These are phyloP conservation scores for Atkinsonella hypoxylon DNA, from an alignment of 2,329 filamentous ascomycete genomes.

Conservation along the genomic window DNA sequence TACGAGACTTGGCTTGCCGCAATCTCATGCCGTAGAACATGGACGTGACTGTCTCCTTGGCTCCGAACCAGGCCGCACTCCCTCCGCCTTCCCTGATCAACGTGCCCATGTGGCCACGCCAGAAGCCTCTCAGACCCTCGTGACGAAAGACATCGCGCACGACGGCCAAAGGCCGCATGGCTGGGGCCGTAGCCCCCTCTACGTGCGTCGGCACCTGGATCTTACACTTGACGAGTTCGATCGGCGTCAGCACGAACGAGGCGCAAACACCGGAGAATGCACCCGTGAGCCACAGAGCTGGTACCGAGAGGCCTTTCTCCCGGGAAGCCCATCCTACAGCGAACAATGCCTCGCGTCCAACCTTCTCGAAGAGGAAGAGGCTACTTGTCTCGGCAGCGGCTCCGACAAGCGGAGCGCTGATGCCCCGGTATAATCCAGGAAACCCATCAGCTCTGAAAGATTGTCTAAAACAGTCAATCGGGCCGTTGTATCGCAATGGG, in stretches of 20 bases:
- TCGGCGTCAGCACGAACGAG: constrained; percentile 81
- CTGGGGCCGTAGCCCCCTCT: constrained; percentile 28
- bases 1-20: constrained; percentile 24
- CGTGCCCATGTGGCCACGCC: constrained; percentile 89
- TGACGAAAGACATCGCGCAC: constrained; percentile 71
- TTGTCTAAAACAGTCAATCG: constrained; percentile 86
- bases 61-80: constrained; percentile 88
- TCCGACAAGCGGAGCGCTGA: constrained; percentile 80
- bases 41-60: constrained; percentile 68
- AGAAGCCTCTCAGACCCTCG: constrained; percentile 77
- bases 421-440: constrained; percentile 75
- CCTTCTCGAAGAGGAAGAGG: constrained; percentile 81
- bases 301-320: constrained; percentile 56
- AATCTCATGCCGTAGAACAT: constrained; percentile 52
- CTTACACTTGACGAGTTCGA: constrained; percentile 96
- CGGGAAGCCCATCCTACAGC: constrained; percentile 33
- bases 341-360: constrained; percentile 57
- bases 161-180: constrained; percentile 55
- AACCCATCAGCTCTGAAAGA: constrained; percentile 72
- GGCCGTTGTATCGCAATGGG: constrained; percentile 72
- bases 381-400: constrained; percentile 87
- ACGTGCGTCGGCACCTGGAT: constrained; percentile 63
- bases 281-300: constrained; percentile 65
- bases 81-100: constrained; percentile 90
- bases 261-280: constrained; percentile 82